Conservation (phyloP, 2,329 filamentous ascomycete species). For the Niveomyces coronatus region DNA sequence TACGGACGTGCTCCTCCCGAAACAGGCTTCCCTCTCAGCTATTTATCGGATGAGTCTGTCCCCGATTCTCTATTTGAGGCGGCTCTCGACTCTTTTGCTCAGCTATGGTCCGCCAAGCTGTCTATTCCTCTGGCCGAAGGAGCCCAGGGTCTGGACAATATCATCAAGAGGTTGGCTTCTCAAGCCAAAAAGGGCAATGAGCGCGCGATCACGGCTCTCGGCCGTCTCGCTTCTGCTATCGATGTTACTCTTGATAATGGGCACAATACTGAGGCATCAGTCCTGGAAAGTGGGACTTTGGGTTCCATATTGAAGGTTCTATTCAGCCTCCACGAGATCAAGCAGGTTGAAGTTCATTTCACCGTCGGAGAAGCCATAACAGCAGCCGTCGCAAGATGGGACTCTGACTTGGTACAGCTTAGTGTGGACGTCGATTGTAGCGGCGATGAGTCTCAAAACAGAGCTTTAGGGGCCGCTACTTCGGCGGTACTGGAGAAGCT, state of each 20-base stretch:
- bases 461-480: conserved; percentile 33
- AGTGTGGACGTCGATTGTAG: conserved; percentile 62
- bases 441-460: conserved; percentile 23
- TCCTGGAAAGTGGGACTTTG: conserved; percentile 25
- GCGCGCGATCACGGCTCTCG: conserved; percentile 69
- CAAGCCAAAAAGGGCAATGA: conserved; percentile 75
- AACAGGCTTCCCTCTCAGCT: conserved; percentile 19
- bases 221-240: conserved; percentile 47
- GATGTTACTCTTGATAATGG: conserved; percentile 10
- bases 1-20: conserved; percentile 26
- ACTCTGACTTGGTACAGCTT: conserved; percentile 66
- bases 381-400: conserved; percentile 69
- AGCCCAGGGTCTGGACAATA: conserved; percentile 24
- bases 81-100: conserved; percentile 33
- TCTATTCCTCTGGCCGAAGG: conserved; percentile 23
- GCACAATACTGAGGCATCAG: conserved; percentile 13
- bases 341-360: conserved; percentile 81
- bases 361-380: conserved; percentile 81
- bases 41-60: conserved; percentile 22
- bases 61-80: conserved; percentile 31
- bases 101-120: conserved; percentile 37
- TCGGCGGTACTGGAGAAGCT: conserved; percentile 58
- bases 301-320: conserved; percentile 54
- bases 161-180: conserved; percentile 53
- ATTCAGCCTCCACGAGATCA: conserved; percentile 71